Base-by-base conservation (phyloP, 495 filamentous ascomycete genomes). In the Friedmanniomyces endolithicus region DNA sequence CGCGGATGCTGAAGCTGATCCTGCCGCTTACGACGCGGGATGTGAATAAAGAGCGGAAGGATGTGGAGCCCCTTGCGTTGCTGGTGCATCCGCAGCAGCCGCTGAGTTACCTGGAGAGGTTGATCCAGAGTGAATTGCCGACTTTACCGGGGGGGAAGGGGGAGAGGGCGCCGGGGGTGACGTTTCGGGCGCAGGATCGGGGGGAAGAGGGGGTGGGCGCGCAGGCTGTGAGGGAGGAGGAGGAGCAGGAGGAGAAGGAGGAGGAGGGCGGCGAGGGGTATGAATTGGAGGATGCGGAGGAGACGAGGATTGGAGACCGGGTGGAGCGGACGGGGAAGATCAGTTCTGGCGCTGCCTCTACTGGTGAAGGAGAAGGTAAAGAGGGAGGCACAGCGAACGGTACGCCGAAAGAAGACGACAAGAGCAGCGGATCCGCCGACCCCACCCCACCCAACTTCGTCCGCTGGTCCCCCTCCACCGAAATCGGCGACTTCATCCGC, bases 401-500 rank as follows among this genome's bases (percentile, higher is more conserved):
- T n/a, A n/a, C n/a, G n/a, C n/a, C n/a, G n/a, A n/a, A n/a, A n/a
- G n/a, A n/a, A n/a, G n/a, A n/a, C n/a, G n/a, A n/a, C n/a, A n/a
- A n/a, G n/a, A n/a, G n/a, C n/a, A n/a, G n/a, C n/a, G n/a, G n/a
- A n/a, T n/a, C n/a, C n/a, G n/a, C n/a, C n/a, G 52, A 63, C 17
- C 56, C 34, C 33, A 44, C 35, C 33, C 60, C 63, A 33, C 67
- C 62, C 41, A 73, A 77, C 22, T 90, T 89, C 71, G 87, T 95
- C 0, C 85, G 88, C n/a, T 97, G 90, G 90, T 88, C 85, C 19
- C 78, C 80, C 37, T 82, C 81, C 16, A 95, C 90, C 11, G 90
- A 96, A 61, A 82, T 97, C 25, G 90, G 90, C 11, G 90, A 96
- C 70, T 97, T 97, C 68, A 88, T 97, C 57, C 86, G 88, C 4